Percentiles rank a stretch among this genome's conserved stretches.
Evolutionary conservation across 148 eudicot species (phyloP).

Genomic region (Rhododendron simsii): DNA sequence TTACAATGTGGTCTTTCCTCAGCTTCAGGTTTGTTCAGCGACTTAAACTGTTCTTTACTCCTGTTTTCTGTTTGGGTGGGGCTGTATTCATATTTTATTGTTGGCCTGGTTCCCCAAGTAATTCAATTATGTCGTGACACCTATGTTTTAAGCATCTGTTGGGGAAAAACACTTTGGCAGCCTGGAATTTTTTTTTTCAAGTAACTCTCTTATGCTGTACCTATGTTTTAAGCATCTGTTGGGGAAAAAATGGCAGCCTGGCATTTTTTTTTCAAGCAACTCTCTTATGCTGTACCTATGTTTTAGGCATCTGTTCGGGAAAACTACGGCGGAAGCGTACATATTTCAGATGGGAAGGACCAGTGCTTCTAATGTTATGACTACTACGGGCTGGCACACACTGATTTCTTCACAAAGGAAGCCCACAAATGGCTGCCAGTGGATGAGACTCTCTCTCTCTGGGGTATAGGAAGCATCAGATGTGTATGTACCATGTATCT

Average conservation of each 20-base stretch:
- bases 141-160: constrained; percentile 40
- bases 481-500: constrained; percentile 13
- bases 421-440: not conserved
- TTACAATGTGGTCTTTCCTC: constrained; percentile 46
- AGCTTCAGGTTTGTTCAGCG: constrained; percentile 56
- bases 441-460: not conserved
- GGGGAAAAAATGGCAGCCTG: too few species aligned
- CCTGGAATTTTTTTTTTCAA: not conserved
- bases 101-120: not conserved
- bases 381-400: not conserved
- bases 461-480: not conserved
- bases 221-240: too few species aligned
- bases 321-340: constrained; percentile 73
- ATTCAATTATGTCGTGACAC: not conserved
- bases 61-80: not conserved
- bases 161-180: constrained; percentile 67
- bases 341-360: constrained; percentile 25
- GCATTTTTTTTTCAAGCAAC: too few species aligned
- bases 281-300: not conserved
- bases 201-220: not conserved
- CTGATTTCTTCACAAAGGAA: not conserved
- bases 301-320: constrained; percentile 59
- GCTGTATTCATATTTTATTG: not conserved
- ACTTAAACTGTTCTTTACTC: not conserved
- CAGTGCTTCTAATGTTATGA: constrained; percentile 8